Evolutionary conservation across 2,329 filamentous ascomycete species (phyloP), one percentile per base, ranked within the genome.

Genomic region (Xylariaceae sp.): DNA sequence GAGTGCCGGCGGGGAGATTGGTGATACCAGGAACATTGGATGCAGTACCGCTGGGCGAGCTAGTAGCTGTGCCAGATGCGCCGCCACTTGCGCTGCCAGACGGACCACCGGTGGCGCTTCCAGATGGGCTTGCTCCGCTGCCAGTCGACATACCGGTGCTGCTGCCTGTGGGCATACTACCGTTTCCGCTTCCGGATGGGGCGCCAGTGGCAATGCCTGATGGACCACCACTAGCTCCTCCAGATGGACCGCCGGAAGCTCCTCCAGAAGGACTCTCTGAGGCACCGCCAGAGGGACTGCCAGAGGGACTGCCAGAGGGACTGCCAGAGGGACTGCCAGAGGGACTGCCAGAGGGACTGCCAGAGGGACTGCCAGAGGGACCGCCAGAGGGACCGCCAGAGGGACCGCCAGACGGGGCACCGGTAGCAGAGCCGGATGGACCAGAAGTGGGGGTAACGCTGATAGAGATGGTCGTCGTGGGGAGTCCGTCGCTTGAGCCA

Each of bases 11-110:
- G 3, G 58, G 58, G 6, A 63, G 44, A 27, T 59, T 33, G 18
- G 55, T 60, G n/a, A 56, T 43, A 21, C 61, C 60, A 2, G 62
- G 53, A 20, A 56, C 35, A 10, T 10, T 27, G 11, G 48, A 29
- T n/a, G 37, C 36, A 10, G 50, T 58, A 50, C 9, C 30, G 23
- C 21, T 50, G 20, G 51, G 23, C 18, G 43, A 24, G 36, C n/a
- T 15, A 13, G 15, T 42, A 11, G n/a, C 6, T 9, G 26, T 18
- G 16, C 20, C 29, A 4, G 43, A 30, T 16, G 13, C 23, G 20
- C 20, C n/a, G 18, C 39, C 37, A 8, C 15, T 21, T 6, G 24
- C 40, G 21, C 40, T 16, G 8, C 32, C 35, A 10, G 46, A 35
- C 3, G 9, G 30, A 29, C 18, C 29, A 9, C 18, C 21, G 15